Evolutionary conservation across 2,329 filamentous ascomycete genomes (phyloP), one percentile per base, ranked within the genome.

Genomic region (Parastagonospora nodorum): DNA sequence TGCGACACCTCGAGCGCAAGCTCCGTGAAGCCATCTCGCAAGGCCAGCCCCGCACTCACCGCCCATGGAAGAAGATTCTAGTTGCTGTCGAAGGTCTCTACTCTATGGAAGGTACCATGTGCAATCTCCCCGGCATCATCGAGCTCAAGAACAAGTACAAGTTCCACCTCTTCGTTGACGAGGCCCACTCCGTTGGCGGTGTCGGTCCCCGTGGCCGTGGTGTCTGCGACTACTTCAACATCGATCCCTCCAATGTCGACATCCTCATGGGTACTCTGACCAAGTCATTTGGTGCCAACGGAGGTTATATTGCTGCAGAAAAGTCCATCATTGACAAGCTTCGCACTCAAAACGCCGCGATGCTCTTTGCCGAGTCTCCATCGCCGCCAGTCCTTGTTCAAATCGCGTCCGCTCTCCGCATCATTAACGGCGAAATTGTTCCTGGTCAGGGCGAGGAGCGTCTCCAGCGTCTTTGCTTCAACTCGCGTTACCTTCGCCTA

Each of bases 41-140:
- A 76, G 94, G 94, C 38, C 94, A 99, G 72, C 94, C 94, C 45
- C 89, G 94, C 60, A 99, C 93, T n/a, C 94, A 99, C 75, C 89
- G 94, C 28, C 94, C 94, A 1, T 99, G 94, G 94, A 97, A 96
- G 82, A 99, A 97, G 85, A 97, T 99, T 53, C 75, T 99, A 44
- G 90, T 99, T 38, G 92, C 93, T 32, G 90, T 99, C 32, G 94
- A 99, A 74, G 94, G 94, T 63, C 83, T 99, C 15, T 99, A 99
- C 81, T 97, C 93, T 1, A 99, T 99, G 94, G 94, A 99, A 78
- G 94, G 94, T 42, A 97, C 92, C 60, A 96, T 99, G 90, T 94
- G 90, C 76, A 94, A 99, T 73, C 84, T 99, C n/a, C 94, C 94
- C 1, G 90, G 90, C 54, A 80, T 99, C 43, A 78, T 99, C 51